Conservation (phyloP, 1,139 yeast species). For the Diutina rugosa region DNA sequence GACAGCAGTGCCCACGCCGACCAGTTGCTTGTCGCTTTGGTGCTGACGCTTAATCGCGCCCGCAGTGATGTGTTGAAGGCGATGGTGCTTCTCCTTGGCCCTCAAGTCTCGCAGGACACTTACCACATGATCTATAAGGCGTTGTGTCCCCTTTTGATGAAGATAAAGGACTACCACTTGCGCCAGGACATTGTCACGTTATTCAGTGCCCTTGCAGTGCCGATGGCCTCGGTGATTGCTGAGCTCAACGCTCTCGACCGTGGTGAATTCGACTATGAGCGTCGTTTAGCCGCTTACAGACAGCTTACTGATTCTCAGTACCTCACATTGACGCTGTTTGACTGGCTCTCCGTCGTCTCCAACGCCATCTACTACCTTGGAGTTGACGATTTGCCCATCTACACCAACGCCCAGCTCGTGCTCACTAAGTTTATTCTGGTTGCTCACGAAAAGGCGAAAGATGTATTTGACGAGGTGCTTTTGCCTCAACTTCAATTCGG, state of each 20-base stretch:
- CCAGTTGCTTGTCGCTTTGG: background rate
- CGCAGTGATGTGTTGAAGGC: background rate
- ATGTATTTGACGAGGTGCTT: conserved; percentile 41
- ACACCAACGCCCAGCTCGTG: conserved; percentile 65
- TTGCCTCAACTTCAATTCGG: conserved; percentile 63
- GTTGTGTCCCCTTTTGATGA: background rate
- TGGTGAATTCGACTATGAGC: conserved; percentile 63
- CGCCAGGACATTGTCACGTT: background rate
- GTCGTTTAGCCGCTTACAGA: conserved; percentile 57
- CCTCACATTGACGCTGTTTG: conserved; percentile 28
- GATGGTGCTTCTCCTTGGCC: background rate
- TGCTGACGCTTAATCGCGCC: background rate
- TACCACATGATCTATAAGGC: background rate
- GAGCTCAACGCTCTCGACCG: background rate
- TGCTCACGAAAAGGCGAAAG: conserved; percentile 12
- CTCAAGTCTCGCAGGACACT: background rate
- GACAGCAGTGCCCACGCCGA: background rate
- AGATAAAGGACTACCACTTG: background rate
- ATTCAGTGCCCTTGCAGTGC: background rate
- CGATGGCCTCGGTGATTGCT: background rate
- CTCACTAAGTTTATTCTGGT: conserved; percentile 54
- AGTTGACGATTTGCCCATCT: conserved; percentile 70
- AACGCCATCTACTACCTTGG: conserved; percentile 59
- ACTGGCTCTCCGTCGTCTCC: conserved; percentile 75
- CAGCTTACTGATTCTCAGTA: conserved; percentile 47